phyloP scores from a whole-genome alignment of 768 basidiomycete genomes.

The Termitomyces sp. region DNA sequence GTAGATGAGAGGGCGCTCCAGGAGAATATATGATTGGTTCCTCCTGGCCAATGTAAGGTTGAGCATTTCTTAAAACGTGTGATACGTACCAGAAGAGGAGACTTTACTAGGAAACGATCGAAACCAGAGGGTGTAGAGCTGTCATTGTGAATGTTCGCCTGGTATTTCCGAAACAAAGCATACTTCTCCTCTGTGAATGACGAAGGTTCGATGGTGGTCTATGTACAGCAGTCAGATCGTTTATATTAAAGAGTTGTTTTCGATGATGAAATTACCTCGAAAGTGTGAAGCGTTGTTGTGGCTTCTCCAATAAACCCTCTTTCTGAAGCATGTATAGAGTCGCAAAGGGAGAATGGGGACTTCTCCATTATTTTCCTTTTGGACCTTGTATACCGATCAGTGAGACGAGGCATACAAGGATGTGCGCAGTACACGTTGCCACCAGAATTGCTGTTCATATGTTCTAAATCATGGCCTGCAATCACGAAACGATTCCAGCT shows the following conservation, averaged over 20 bases:
- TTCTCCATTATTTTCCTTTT: slow-evolving; percentile 14
- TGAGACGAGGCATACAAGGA: neutral
- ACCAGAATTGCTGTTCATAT: slow-evolving; percentile 20
- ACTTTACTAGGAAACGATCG: slow-evolving; percentile 69
- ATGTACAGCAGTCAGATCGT: neutral
- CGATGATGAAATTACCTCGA: slow-evolving; percentile 40
- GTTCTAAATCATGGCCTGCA: slow-evolving; percentile 31
- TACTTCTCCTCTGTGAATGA: slow-evolving; percentile 79
- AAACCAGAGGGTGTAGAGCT: slow-evolving; percentile 49
- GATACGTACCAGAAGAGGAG: slow-evolving; percentile 60
- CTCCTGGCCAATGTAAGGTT: slow-evolving; percentile 27
- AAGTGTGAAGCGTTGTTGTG: slow-evolving; percentile 39
- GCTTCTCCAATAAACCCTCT: slow-evolving; percentile 21
- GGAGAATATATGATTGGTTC: slow-evolving; percentile 56
- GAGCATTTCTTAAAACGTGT: neutral
- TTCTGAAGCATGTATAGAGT: slow-evolving; percentile 57
- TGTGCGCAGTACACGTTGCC: slow-evolving; percentile 1
- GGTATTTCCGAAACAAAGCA: slow-evolving; percentile 71
- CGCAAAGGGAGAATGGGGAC: slow-evolving; percentile 34
- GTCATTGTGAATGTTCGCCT: slow-evolving; percentile 73
- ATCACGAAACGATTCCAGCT: slow-evolving; percentile 75
- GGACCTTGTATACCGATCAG: neutral
- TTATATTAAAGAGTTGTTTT: neutral
- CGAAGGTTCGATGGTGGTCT: slow-evolving; percentile 77
- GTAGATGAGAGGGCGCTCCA: slow-evolving; percentile 50